Evolutionary conservation across 148 eudicot species (phyloP), one percentile per base, ranked within the genome.

Genomic region (Arctostaphylos glauca): DNA sequence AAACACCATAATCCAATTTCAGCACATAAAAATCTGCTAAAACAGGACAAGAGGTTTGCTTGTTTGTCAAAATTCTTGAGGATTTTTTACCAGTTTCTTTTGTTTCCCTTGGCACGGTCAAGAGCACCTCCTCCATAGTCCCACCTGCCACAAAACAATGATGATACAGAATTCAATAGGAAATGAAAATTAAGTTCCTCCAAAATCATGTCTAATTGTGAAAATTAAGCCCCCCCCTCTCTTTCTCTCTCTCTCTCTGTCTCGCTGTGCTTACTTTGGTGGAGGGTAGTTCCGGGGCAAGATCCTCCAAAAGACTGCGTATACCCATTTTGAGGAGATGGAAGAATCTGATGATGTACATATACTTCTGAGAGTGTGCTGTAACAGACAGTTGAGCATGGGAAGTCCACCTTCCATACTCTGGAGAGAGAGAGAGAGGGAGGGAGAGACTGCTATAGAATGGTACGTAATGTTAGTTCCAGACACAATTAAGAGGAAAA

Each of bases 201-300:
- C 38, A 31, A 31, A 31, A 31, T 31, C 38, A 31, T 31, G 38
- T 31, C 38, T 31, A 31, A 31, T 31, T 31, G 38, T 31, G 38
- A 31, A 31, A 31, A 31, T 31, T n/a, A n/a, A n/a, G n/a, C n/a
- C 38, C 38, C 38, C 38, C 38, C 38, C 38, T n/a, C n/a, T n/a
- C n/a, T n/a, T n/a, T n/a, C n/a, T n/a, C n/a, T n/a, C n/a, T n/a
- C n/a, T n/a, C n/a, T n/a, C n/a, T n/a, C n/a, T n/a, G n/a, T n/a
- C n/a, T n/a, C n/a, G n/a, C n/a, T n/a, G n/a, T n/a, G 83, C 85
- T 86, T 88, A 90, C 90, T 90, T 88, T 31, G 92, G 92, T 43
- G 92, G 92, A 70, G 92, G 92, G 58, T 90, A 90, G 84, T 88
- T 90, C 23, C 92, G 72, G 5, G 92, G 92, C 80, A 88, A 81